A percentile compares a stretch with the other conserved stretches of the same genome.
These are phyloP conservation scores for Cymbidium sinense DNA, from an alignment of 106 monocot genomes.

Conservation along the genomic window DNA sequence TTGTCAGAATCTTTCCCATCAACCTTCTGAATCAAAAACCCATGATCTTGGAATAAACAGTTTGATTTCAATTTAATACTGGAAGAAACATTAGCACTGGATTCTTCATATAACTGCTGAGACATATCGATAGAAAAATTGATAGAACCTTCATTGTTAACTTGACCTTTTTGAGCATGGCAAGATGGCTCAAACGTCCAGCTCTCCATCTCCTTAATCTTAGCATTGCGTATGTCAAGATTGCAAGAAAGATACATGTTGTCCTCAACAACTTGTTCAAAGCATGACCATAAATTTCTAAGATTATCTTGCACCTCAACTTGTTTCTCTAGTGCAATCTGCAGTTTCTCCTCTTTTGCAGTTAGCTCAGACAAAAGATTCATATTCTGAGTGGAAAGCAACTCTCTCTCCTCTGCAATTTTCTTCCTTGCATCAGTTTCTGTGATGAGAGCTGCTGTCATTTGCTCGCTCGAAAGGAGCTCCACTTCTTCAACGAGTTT, in stretches of 20 bases:
- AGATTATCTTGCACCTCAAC: conserved; percentile 36
- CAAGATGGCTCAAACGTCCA: conserved; percentile 3
- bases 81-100: background rate
- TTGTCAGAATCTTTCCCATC: conserved; percentile 15
- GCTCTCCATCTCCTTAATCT: conserved; percentile 32
- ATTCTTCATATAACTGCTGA: background rate
- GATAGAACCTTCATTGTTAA: conserved; percentile 4
- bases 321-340: conserved; percentile 31
- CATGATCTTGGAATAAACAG: background rate
- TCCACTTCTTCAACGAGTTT: conserved; percentile 31
- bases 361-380: conserved; percentile 41
- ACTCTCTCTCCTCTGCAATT: conserved; percentile 36
- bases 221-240: conserved; percentile 32
- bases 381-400: conserved; percentile 44
- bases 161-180: conserved; percentile 11
- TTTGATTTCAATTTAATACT: background rate
- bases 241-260: conserved; percentile 43
- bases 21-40: conserved; percentile 12
- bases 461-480: conserved; percentile 43
- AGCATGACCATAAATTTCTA: conserved; percentile 26
- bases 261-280: conserved; percentile 47
- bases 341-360: conserved; percentile 42
- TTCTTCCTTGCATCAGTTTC: conserved; percentile 25
- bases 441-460: conserved; percentile 4
- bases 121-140: background rate